Base-by-base conservation (phyloP, 2,329 filamentous ascomycete species). In the Bipolaris gigantea region DNA sequence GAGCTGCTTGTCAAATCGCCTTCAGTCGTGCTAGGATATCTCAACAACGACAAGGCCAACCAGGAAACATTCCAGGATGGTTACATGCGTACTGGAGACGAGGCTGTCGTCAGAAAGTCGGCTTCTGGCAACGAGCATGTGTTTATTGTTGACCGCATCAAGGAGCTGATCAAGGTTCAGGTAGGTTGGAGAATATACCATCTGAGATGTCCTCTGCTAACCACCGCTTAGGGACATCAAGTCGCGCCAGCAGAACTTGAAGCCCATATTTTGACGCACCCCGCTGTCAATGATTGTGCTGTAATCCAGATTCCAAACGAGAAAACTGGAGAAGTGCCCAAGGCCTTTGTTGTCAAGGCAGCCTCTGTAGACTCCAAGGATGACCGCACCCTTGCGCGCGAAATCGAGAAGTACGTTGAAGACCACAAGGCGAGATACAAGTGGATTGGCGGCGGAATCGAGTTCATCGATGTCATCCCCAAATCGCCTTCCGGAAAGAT, bases 81-180 rank as follows among this genome's bases (percentile, higher is more conserved):
- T 1, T 94, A 90, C 85, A 85, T 96, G 81, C 84, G 83, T 36
- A 96, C 92, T 0, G 92, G 92, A 5, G 92, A 97, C 65, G 90
- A 95, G 71, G 90, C 88, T 0, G 50, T 59, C 0, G 10, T 59
- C 10, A 81, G 82, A 2, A 81, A 83, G 84, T 7, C 81, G 84
- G 0, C 64, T 3, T 54, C 77, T 50, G 90, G 90, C 2, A 78
- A 87, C 60, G 90, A 96, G 73, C 92, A 97, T 67, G 72, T 96
- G 44, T 88, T 91, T 70, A 88, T 97, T 54, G 88, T 92, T 1
- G 92, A 96, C 70, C 85, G 92, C 5, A 87, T 89, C 66, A 89
- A 89, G 76, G 85, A 91, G 67, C 77, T 90, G 47, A 90, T 91
- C 75, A 90, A 90, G 71, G 88, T 90, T 67, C 90, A 90, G 79